Base-by-base conservation (phyloP, 2,329 filamentous ascomycete species). In the Cladosporium sp. region DNA sequence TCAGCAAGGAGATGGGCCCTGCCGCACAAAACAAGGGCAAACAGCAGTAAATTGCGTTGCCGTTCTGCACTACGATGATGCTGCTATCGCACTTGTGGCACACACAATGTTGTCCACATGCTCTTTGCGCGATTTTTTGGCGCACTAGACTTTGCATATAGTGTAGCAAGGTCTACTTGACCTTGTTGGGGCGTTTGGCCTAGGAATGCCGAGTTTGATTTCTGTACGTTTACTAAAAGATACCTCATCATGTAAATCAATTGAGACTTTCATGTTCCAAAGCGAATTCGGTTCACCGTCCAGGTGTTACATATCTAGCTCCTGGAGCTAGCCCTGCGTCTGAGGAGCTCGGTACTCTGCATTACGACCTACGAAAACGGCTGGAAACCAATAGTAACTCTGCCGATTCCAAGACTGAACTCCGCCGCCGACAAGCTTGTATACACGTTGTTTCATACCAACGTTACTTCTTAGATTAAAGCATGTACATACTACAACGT, bases 1-100 rank as follows among this genome's bases (percentile, higher is more conserved):
- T 98, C 76, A 94, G 96, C 76, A 97, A 97, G 83, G 94, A 97
- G 72, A 96, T 92, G 84, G 92, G 93, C 0, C 91, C 92, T n/a
- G 84, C 88, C 43, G 90, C 90, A 34, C 91, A 96, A 79, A 96
- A 93, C 53, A 66, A 66, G 60, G 61, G 61, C 87, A 96, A 88
- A 76, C 79, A 92, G 82, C 85, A 89, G 79, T 85, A 54, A 39
- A 54, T 18, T 2, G 10, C 21, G n/a, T 13, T 7, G n/a, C 6
- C 36, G 14, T 7, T 46, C 4, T 46, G 39, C 39, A n/a, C n/a
- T 23, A 46, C 21, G 18, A 11, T n/a, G n/a, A 23, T 46, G 39
- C n/a, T 7, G n/a, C n/a, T 46, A 11, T 13, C n/a, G 13, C 39
- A 13, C n/a, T 46, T 46, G 5, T 21, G 39, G n/a, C n/a, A 23